A percentile compares a stretch with the other conserved stretches of the same genome.
Conservation (phyloP, 2,329 filamentous ascomycete genomes). For the Cercospora zeae-maydis region DNA sequence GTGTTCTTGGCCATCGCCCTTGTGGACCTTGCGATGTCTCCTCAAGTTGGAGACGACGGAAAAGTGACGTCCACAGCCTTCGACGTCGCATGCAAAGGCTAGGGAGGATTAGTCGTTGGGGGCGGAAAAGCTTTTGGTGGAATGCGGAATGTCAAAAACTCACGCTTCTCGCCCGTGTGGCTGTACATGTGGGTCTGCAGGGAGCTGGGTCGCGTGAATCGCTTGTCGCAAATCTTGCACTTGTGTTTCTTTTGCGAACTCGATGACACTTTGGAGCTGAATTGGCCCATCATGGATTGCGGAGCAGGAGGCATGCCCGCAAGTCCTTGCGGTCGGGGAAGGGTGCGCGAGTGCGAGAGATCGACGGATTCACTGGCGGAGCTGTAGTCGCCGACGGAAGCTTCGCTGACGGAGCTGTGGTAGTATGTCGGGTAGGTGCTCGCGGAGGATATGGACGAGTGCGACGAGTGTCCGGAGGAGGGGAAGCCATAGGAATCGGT, state of each 20-base stretch:
- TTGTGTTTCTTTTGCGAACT: constrained; percentile 99
- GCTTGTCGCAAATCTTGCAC: constrained; percentile 98
- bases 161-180: constrained; percentile 97
- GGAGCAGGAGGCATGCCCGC: constrained; percentile 72
- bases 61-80: constrained; percentile 92
- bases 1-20: constrained; percentile 57
- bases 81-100: constrained; percentile 93
- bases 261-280: constrained; percentile 92
- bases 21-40: constrained; percentile 94
- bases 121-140: no score
- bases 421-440: constrained; percentile 78
- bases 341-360: constrained; percentile 72
- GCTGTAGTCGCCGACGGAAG: constrained; percentile 87
- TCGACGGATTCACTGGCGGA: constrained; percentile 84
- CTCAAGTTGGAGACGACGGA: constrained; percentile 95
- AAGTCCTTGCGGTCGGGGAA: constrained; percentile 71
- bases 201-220: constrained; percentile 90
- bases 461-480: constrained; percentile 73
- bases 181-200: constrained; percentile 98
- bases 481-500: constrained; percentile 90
- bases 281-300: constrained; percentile 97
- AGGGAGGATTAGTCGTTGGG: constrained; percentile 14
- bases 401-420: constrained; percentile 75
- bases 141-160: constrained; percentile 38
- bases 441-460: constrained; percentile 82